These are phyloP conservation scores for Penicillium decumbens DNA, from an alignment of 2,329 filamentous ascomycete species.

Conservation along the genomic window DNA sequence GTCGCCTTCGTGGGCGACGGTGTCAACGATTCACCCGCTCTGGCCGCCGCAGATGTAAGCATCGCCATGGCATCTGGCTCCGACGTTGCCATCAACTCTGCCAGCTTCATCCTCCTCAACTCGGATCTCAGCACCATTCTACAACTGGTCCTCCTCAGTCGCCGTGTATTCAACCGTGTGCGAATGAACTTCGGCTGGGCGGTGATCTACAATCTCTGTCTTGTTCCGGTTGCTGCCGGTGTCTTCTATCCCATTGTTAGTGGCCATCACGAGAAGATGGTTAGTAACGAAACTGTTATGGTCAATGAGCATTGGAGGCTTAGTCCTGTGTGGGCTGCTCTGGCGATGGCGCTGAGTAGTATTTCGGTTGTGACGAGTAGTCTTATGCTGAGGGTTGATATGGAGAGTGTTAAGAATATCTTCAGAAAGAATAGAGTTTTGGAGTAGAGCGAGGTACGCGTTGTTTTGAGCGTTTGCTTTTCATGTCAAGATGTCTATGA, in stretches of 20 bases:
- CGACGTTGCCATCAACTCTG: constrained; percentile 76
- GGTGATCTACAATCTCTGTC: constrained; percentile 71
- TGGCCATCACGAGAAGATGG: constrained; percentile 34
- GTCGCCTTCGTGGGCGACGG: constrained; percentile 84
- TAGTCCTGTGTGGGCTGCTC: constrained; percentile 66
- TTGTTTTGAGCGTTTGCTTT: not conserved
- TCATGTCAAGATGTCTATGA: not conserved
- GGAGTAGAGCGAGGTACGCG: not conserved
- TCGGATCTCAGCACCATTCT: constrained; percentile 66
- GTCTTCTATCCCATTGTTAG: constrained; percentile 62
- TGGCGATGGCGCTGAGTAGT: constrained; percentile 90
- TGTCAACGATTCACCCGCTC: constrained; percentile 78
- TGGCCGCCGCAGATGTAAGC: constrained; percentile 74
- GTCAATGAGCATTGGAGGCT: constrained; percentile 43
- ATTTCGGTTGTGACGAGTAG: constrained; percentile 84
- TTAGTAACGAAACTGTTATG: constrained; percentile 31
- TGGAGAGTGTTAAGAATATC: constrained; percentile 19
- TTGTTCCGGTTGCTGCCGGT: constrained; percentile 76
- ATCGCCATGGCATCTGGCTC: constrained; percentile 77
- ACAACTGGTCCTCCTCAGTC: constrained; percentile 67
- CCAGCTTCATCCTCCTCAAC: constrained; percentile 74
- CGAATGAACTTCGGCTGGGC: constrained; percentile 86
- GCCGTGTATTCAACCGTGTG: constrained; percentile 69
- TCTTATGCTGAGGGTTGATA: constrained; percentile 59
- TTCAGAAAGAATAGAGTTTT: constrained; percentile 9